Conservation (phyloP, 192 early-diverging fungal species). For the Dissophora globulifera region DNA sequence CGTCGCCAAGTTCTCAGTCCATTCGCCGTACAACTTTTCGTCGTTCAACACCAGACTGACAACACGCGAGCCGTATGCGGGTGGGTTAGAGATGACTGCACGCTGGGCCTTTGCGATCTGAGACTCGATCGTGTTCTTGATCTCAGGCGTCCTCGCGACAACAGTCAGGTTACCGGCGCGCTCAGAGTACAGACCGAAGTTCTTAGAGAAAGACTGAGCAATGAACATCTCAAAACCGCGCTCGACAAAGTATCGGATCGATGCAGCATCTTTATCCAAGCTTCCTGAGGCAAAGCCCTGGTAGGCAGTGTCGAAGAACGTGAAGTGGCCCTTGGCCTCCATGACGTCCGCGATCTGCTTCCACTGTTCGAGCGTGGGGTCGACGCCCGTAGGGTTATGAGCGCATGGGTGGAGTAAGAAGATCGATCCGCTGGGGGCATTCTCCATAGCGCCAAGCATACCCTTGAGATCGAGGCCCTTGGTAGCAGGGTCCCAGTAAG, state of each 20-base stretch:
- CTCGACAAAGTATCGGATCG: constrained; percentile 92
- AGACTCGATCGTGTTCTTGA: constrained; percentile 70
- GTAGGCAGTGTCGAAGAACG: constrained; percentile 99
- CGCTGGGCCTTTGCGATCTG: constrained; percentile 89
- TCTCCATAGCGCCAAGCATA: constrained; percentile 72
- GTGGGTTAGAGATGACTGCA: constrained; percentile 89
- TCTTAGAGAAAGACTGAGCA: constrained; percentile 96
- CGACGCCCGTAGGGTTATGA: constrained; percentile 99
- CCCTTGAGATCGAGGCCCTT: constrained; percentile 84
- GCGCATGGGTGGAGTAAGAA: constrained; percentile 96
- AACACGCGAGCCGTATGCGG: constrained; percentile 90
- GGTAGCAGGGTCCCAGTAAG: constrained; percentile 87
- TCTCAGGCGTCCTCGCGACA: constrained; percentile 67
- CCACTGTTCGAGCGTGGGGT: constrained; percentile 96
- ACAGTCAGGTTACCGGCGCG: constrained; percentile 88
- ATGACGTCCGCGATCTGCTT: constrained; percentile 88
- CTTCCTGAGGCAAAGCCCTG: constrained; percentile 97
- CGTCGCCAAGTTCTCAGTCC: constrained; percentile 76
- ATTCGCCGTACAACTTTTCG: constrained; percentile 81
- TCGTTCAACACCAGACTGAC: constrained; percentile 88
- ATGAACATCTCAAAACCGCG: constrained; percentile 93
- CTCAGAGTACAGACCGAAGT: constrained; percentile 97
- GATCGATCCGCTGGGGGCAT: constrained; percentile 83
- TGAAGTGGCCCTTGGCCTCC: constrained; percentile 80
- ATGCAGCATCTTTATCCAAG: constrained; percentile 90